phyloP scores from a whole-genome alignment of 1,284 basidiomycete genomes.

The Porodaedalea pini region DNA sequence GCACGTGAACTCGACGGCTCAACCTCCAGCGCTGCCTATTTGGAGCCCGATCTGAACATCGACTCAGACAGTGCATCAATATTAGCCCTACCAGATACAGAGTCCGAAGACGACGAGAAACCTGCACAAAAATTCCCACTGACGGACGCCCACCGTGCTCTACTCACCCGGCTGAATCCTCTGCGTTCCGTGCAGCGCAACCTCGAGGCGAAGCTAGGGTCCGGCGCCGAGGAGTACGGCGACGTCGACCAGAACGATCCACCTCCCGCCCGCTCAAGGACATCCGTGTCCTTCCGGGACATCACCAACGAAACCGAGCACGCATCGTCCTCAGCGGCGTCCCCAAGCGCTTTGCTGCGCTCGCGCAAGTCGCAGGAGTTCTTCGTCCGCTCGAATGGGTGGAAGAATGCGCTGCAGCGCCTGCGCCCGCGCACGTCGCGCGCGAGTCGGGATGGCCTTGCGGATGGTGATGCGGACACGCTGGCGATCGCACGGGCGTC shows the following conservation, averaged over 20 bases:
- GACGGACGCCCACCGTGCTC: slow-evolving; percentile 9
- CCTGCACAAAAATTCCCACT: neutral
- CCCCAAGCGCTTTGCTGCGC: neutral
- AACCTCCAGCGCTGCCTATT: neutral
- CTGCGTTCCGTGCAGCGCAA: slow-evolving; percentile 14
- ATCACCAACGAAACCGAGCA: neutral
- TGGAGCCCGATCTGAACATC: neutral
- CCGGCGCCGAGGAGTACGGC: slow-evolving; percentile 12
- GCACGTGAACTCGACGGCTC: slow-evolving; percentile 46
- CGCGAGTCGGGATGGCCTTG: slow-evolving; percentile 2
- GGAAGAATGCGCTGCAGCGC: slow-evolving; percentile 25
- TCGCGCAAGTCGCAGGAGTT: slow-evolving; percentile 26
- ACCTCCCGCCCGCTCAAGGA: neutral
- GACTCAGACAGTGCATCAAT: neutral
- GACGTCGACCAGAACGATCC: neutral
- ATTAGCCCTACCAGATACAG: neutral
- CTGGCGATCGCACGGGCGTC: slow-evolving; percentile 54
- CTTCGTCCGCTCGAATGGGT: slow-evolving; percentile 31
- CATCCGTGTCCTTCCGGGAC: neutral
- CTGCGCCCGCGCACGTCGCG: slow-evolving; percentile 18
- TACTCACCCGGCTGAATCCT: slow-evolving; percentile 3
- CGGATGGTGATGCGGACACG: slow-evolving; percentile 40
- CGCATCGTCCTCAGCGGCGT: neutral
- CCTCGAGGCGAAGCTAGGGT: slow-evolving; percentile 27
- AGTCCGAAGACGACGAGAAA: neutral